Percentiles rank a stretch among this genome's conserved stretches.
These are phyloP conservation scores for Plasmodium vinckei DNA, from an alignment of 169 alveolate species.

Conservation along the genomic window DNA sequence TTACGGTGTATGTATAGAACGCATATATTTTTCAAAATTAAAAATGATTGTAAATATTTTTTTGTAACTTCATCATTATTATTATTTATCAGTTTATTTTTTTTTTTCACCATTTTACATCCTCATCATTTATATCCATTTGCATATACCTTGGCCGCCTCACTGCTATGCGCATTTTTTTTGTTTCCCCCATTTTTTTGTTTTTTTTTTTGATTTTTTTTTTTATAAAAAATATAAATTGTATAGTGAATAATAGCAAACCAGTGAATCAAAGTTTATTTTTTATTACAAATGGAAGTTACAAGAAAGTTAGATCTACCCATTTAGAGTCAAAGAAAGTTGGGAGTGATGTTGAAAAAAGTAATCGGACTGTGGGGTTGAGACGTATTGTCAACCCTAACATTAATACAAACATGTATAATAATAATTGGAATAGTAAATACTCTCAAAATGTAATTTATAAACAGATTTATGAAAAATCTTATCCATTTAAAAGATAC, in stretches of 20 bases:
- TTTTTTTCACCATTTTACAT: not conserved
- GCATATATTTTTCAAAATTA: not conserved
- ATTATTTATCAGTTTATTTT: no score
- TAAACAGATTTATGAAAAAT: constrained; percentile 30
- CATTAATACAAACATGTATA: no score
- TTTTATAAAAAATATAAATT: constrained; percentile 1
- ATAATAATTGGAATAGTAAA: no score
- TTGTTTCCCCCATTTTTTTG: constrained; percentile 15
- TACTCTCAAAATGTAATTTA: constrained; percentile 7
- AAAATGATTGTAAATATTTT: no score
- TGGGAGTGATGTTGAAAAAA: not conserved
- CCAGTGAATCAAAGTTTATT: not conserved
- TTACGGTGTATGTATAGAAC: no score
- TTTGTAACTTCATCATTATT: no score
- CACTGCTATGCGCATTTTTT: not conserved
- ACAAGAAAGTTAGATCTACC: not conserved
- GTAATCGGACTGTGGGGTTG: no score
- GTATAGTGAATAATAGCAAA: not conserved
- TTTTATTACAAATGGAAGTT: not conserved
- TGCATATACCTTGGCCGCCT: not conserved
- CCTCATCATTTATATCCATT: not conserved
- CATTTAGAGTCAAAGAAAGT: not conserved
- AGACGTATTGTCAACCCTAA: no score
- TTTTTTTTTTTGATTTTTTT: not conserved
- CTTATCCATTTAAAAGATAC: constrained; percentile 42